Evolutionary conservation across 2,329 filamentous ascomycete genomes (phyloP).

Genomic region (Ophiostoma angusticollis): DNA sequence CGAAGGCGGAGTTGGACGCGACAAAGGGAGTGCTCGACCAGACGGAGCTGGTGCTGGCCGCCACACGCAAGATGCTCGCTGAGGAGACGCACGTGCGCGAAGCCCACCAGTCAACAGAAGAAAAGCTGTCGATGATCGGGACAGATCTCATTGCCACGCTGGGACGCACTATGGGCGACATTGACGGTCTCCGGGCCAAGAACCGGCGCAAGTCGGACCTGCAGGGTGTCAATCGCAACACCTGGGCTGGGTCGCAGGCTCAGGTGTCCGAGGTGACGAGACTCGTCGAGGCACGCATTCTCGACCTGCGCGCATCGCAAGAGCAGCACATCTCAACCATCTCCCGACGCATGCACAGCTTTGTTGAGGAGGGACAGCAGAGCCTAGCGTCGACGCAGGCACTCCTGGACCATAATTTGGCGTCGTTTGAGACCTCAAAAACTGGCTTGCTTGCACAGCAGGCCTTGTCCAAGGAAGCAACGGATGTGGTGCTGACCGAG

Average conservation of each 20-base stretch:
- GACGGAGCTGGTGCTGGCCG: slow-evolving; percentile 69
- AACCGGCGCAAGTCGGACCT: slow-evolving; percentile 74
- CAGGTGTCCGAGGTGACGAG: slow-evolving; percentile 66
- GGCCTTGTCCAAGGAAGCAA: slow-evolving; percentile 60
- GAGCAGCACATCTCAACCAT: slow-evolving; percentile 54
- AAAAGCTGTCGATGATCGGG: slow-evolving; percentile 60
- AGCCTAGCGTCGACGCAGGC: slow-evolving; percentile 58
- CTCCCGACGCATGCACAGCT: slow-evolving; percentile 58
- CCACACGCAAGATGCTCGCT: slow-evolving; percentile 61
- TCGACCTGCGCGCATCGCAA: slow-evolving; percentile 60
- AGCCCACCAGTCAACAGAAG: slow-evolving; percentile 78
- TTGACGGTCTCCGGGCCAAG: slow-evolving; percentile 74
- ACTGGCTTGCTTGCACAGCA: slow-evolving; percentile 48
- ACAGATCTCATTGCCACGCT: slow-evolving; percentile 66
- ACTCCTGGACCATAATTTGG: slow-evolving; percentile 57
- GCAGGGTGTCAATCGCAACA: slow-evolving; percentile 62
- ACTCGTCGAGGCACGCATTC: slow-evolving; percentile 63
- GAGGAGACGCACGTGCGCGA: slow-evolving; percentile 71
- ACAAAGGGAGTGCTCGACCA: slow-evolving; percentile 74
- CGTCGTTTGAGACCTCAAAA: slow-evolving; percentile 49
- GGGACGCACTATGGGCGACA: slow-evolving; percentile 63
- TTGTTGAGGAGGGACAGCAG: slow-evolving; percentile 62
- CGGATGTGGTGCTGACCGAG: slow-evolving; percentile 84
- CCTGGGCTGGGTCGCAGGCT: slow-evolving; percentile 64
- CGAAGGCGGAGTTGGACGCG: slow-evolving; percentile 57